These are phyloP conservation scores for Eucalyptus cladocalyx DNA, from an alignment of 345 rosid species.

Conservation along the genomic window DNA sequence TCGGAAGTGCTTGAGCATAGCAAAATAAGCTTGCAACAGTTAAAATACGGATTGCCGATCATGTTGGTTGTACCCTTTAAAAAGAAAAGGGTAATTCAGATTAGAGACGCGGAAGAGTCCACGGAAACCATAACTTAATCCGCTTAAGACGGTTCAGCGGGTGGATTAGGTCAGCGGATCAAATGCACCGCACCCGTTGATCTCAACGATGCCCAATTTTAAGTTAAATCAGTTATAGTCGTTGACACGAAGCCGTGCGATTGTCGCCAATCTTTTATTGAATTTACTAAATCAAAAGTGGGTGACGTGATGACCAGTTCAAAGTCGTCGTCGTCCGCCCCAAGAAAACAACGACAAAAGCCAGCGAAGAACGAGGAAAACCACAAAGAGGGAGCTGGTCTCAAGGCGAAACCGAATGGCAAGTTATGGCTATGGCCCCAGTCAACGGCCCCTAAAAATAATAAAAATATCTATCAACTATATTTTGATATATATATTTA, in stretches of 20 bases:
- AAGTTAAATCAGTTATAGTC: neutral
- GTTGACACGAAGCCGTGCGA: neutral
- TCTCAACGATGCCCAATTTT: neutral
- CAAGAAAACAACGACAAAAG: neutral
- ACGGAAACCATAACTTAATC: neutral
- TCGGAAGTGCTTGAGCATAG: rapidly evolving
- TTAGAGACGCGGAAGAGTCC: neutral
- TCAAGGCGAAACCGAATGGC: neutral
- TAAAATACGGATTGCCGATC: neutral
- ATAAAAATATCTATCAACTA: neutral
- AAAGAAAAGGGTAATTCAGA: neutral
- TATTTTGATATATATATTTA: neutral
- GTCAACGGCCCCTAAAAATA: neutral
- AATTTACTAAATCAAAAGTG: neutral
- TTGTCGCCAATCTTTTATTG: neutral
- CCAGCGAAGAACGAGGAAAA: neutral
- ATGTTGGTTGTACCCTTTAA: neutral
- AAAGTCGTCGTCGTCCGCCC: neutral
- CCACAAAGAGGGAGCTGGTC: neutral
- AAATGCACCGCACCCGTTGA: neutral
- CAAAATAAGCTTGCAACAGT: neutral
- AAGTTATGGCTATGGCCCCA: neutral
- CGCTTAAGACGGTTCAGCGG: neutral
- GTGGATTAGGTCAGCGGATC: neutral
- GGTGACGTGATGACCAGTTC: neutral